Conservation (phyloP, 192 early-diverging fungal genomes). For the Coemansia interrupta region DNA sequence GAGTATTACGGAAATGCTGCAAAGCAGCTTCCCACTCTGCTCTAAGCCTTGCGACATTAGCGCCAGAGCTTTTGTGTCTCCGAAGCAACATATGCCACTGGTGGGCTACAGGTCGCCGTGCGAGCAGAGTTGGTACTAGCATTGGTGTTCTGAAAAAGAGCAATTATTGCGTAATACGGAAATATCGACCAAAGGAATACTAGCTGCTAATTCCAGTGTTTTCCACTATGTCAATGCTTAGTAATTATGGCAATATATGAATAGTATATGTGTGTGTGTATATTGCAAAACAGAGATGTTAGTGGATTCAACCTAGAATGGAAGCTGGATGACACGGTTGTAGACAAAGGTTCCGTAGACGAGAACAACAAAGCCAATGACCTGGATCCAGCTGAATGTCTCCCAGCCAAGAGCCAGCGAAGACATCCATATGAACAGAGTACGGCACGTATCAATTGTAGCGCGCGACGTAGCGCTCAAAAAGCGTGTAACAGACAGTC, state of each 20-base stretch:
- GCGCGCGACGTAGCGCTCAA: slow-evolving; percentile 87
- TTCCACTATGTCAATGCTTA: no score
- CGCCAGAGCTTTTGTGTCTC: no score
- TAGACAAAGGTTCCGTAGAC: slow-evolving; percentile 85
- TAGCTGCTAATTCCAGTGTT: no score
- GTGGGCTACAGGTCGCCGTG: no score
- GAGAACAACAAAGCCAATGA: slow-evolving; percentile 74
- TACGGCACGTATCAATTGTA: slow-evolving; percentile 95
- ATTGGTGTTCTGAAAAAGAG: no score
- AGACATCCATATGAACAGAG: slow-evolving; percentile 93
- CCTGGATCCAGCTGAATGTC: slow-evolving; percentile 83
- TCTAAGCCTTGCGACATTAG: no score
- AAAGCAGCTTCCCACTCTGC: slow-evolving; percentile 7
- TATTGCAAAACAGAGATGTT: no score
- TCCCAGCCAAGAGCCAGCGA: slow-evolving; percentile 94
- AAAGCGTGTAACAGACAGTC: slow-evolving; percentile 81
- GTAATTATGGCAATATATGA: neutral
- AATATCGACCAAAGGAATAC: no score
- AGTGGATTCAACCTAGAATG: slow-evolving; percentile 28
- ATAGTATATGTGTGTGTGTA: neutral
- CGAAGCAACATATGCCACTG: no score
- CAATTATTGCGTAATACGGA: no score
- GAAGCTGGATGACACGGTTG: slow-evolving; percentile 77
- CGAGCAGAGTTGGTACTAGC: no score
- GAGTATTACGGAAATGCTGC: neutral